Conservation (phyloP, 2,329 filamentous ascomycete species). For the Trichoderma polysporum region DNA sequence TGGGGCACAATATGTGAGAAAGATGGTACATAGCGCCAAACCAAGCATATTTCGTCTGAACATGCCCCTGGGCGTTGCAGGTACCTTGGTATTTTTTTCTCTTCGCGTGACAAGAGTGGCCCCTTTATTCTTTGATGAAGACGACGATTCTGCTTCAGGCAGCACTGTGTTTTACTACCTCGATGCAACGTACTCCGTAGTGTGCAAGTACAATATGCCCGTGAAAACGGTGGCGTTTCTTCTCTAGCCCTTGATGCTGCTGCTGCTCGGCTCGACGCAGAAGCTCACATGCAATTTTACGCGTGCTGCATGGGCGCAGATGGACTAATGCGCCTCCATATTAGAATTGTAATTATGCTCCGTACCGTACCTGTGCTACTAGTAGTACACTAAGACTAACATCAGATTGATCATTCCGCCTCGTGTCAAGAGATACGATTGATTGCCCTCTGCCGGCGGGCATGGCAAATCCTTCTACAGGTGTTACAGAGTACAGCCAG, state of each 20-base stretch:
- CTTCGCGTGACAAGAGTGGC: conserved; percentile 5
- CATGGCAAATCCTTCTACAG: too few relatives aligned
- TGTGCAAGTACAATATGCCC: not conserved
- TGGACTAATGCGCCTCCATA: conserved; percentile 8
- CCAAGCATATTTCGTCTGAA: not conserved
- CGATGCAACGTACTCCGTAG: not conserved
- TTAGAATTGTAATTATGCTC: not conserved
- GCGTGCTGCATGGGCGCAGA: not conserved
- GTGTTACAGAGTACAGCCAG: too few relatives aligned
- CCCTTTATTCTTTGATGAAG: not conserved
- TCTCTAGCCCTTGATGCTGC: not conserved
- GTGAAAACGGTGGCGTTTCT: not conserved
- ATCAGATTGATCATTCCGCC: not conserved
- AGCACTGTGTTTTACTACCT: not conserved
- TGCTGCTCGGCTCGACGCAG: conserved; percentile 7
- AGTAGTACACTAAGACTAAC: too few relatives aligned
- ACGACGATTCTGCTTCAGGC: not conserved
- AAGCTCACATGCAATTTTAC: conserved; percentile 8
- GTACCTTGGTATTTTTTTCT: not conserved
- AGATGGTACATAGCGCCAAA: conserved; percentile 8
- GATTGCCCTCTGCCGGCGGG: not conserved
- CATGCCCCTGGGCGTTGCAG: not conserved
- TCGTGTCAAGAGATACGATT: not conserved
- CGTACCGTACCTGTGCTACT: not conserved
- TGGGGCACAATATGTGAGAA: not conserved